phyloP scores from a whole-genome alignment of 371 early-diverging fungal genomes.

The Actinomucor elegans region DNA sequence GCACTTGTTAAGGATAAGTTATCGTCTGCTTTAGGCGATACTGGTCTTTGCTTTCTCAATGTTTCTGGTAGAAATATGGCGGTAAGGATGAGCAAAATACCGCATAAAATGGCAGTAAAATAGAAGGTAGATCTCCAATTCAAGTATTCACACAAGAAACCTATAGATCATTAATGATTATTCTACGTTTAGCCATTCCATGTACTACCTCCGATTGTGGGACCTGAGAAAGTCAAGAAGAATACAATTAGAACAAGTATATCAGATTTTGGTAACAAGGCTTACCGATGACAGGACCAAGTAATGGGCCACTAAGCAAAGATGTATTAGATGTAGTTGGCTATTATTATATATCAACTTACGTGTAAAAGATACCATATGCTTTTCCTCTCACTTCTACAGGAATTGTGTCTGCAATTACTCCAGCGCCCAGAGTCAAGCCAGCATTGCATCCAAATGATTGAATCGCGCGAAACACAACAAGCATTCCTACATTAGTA shows the following conservation, averaged over 20 bases:
- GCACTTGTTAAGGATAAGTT: background rate
- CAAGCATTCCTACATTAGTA: conserved; percentile 47
- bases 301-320: conserved; percentile 25
- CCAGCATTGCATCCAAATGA: conserved; percentile 65
- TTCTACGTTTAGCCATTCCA: background rate
- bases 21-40: background rate
- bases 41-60: conserved; percentile 8
- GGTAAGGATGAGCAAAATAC: conserved; percentile 5
- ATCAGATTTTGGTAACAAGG: conserved; percentile 1
- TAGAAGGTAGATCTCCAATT: conserved; percentile 71
- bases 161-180: too few relatives aligned
- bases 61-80: conserved; percentile 15
- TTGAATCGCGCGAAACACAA: conserved; percentile 67
- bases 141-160: conserved; percentile 51
- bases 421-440: conserved; percentile 49
- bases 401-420: conserved; percentile 38
- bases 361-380: conserved; percentile 35
- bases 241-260: conserved; percentile 17
- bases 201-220: conserved; percentile 46
- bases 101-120: conserved; percentile 53
- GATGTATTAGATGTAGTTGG: too few relatives aligned
- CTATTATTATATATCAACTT: background rate
- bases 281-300: conserved; percentile 35
- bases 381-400: conserved; percentile 28
- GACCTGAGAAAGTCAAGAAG: conserved; percentile 50